phyloP scores from a whole-genome alignment of 129 eudicot species.

The Helichrysum umbraculigerum region DNA sequence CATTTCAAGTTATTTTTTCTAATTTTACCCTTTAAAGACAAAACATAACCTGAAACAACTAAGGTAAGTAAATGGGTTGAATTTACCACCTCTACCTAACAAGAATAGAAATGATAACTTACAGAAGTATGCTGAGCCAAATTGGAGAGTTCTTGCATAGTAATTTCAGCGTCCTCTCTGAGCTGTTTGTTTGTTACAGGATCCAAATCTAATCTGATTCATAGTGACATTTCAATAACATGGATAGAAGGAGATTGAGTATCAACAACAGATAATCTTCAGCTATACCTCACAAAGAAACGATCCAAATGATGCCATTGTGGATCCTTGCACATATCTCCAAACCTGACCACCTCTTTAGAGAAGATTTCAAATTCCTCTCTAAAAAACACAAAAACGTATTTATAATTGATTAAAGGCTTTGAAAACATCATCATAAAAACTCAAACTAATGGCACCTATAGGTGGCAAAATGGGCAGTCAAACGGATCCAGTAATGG shows the following conservation, averaged over 20 bases:
- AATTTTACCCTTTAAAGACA: background rate
- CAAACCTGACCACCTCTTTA: conserved; percentile 85
- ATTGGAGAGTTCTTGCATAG: conserved; percentile 70
- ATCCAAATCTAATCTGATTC: conserved; percentile 72
- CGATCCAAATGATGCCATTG: conserved; percentile 92
- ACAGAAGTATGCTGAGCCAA: conserved; percentile 90
- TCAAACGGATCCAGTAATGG: background rate
- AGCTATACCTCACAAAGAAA: conserved; percentile 64
- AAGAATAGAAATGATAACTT: conserved; percentile 35
- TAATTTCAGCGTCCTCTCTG: conserved; percentile 70
- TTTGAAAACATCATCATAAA: background rate
- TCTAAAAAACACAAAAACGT: conserved; percentile 38
- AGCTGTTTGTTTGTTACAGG: conserved; percentile 48
- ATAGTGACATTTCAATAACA: conserved; percentile 3
- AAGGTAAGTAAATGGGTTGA: background rate
- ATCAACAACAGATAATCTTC: background rate
- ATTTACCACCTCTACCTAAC: background rate
- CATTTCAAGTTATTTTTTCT: background rate
- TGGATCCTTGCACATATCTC: conserved; percentile 88
- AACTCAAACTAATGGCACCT: background rate
- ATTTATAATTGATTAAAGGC: conserved; percentile 3
- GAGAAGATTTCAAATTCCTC: conserved; percentile 83
- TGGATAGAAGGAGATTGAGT: conserved; percentile 2
- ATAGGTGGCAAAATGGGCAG: conserved; percentile 15
- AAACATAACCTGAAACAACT: background rate